Evolutionary conservation across 1,284 basidiomycete species (phyloP).

Genomic region (Austroboletus niveus): DNA sequence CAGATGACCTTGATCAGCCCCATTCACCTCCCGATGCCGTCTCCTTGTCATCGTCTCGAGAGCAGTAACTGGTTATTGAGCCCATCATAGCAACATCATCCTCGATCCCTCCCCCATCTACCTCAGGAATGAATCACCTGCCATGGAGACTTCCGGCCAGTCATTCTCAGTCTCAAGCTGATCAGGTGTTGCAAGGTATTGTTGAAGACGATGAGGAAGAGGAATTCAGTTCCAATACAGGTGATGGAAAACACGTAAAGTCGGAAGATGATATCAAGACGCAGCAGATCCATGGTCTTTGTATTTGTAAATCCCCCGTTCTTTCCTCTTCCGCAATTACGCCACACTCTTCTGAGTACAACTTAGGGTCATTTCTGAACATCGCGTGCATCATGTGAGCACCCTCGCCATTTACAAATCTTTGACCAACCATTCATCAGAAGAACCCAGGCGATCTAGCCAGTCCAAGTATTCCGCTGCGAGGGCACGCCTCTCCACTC

Average conservation of each 20-base stretch:
- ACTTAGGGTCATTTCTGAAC: too few relatives aligned
- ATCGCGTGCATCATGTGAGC: conserved; percentile 1
- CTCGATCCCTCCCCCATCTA: conserved; percentile 36
- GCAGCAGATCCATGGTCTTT: conserved; percentile 55
- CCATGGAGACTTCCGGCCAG: conserved; percentile 38
- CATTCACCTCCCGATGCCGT: not conserved
- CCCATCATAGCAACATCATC: conserved; percentile 16
- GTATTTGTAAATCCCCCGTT: conserved; percentile 48
- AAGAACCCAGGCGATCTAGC: conserved; percentile 40
- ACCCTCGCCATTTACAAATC: conserved; percentile 17
- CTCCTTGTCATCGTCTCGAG: conserved; percentile 7
- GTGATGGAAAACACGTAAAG: conserved; percentile 1
- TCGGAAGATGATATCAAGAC: conserved; percentile 24
- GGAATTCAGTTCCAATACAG: conserved; percentile 14
- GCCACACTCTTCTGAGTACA: conserved; percentile 5
- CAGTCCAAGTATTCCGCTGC: conserved; percentile 61
- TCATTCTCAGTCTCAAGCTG: conserved; percentile 16
- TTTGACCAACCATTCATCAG: conserved; percentile 27
- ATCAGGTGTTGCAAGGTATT: conserved; percentile 40
- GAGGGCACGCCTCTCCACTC: conserved; percentile 42
- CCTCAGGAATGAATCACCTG: conserved; percentile 31
- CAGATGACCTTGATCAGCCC: not conserved
- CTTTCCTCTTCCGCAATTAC: conserved; percentile 17
- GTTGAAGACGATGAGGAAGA: conserved; percentile 52
- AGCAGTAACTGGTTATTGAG: conserved; percentile 15